Evolutionary conservation across 768 basidiomycete species (phyloP), one percentile per base, ranked within the genome.

Genomic region (Pleurotus pulmonarius): DNA sequence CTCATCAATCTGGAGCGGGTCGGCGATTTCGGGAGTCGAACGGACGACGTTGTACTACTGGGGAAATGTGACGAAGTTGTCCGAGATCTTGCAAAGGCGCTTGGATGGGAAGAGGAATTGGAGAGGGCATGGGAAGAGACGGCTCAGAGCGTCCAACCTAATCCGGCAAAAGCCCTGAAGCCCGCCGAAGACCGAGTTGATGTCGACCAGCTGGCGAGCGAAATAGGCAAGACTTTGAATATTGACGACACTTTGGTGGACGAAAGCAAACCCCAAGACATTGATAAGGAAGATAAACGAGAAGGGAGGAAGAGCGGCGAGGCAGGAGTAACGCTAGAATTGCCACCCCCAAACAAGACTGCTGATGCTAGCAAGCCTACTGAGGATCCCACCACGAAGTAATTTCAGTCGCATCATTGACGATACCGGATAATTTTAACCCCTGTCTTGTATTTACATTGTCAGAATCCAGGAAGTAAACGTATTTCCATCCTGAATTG

Each of bases 1-100:
- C 79, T 98, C 26, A 86, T 98, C 70, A 97, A 97, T 67, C 76
- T 93, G 44, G 93, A 96, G 58, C 69, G 69, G 1, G 95, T 92
- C 1, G 93, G 94, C 0, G 73, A 83, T 63, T 77, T 90, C 49
- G 77, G 84, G 2, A 66, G 64, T 20, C 70, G 74, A 29, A 62
- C 75, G 13, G 77, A 85, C 54, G 89, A 91, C 62, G 73, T 89
- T 2, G 70, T 89, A 41, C 68, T 85, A 1, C 75, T 92, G 4
- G 86, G 86, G 11, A 81, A 85, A 62, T 90, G 90, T 60, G 91
- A 93, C 68, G 80, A 83, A 1, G 74, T 85, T 44, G 79, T 92
- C 9, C 70, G 72, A 38, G 70, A 83, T 52, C 73, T 94, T 15
- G 86, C 83, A 62, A 71, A 73, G 58, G 82, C 82, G 60, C 77